A percentile compares a stretch with the other conserved stretches of the same genome.
Conservation (phyloP, 352 stramenopile species). For the Thraustochytrium aureum region DNA sequence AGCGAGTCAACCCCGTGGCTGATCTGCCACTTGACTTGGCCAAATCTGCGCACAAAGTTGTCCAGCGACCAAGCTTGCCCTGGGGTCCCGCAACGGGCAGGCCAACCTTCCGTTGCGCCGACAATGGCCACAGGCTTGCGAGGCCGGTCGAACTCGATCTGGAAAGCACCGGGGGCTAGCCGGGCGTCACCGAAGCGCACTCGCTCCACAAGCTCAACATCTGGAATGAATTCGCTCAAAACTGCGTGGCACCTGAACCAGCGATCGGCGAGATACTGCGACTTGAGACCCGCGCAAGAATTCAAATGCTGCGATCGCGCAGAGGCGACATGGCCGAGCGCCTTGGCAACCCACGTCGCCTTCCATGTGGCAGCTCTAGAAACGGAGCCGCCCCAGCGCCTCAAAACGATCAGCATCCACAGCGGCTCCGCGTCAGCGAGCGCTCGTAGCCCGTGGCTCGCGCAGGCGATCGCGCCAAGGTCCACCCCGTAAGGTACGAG, state of each 20-base stretch:
- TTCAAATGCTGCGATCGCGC: too few relatives aligned
- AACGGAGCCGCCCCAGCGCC: too few relatives aligned
- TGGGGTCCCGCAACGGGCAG: background rate
- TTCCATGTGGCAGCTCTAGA: too few relatives aligned
- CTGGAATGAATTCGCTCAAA: constrained; percentile 2
- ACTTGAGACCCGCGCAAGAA: too few relatives aligned
- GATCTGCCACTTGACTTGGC: constrained; percentile 8
- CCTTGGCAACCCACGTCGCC: too few relatives aligned
- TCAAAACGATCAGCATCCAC: too few relatives aligned
- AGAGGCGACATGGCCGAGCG: too few relatives aligned
- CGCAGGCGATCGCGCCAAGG: too few relatives aligned
- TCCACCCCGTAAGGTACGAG: too few relatives aligned
- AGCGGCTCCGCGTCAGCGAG: too few relatives aligned
- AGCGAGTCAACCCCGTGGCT: constrained; percentile 8
- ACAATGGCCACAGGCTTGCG: constrained; percentile 42
- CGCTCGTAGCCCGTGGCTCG: too few relatives aligned
- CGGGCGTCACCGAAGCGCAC: background rate
- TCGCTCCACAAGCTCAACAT: constrained; percentile 5
- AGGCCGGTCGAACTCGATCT: constrained; percentile 30
- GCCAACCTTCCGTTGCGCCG: constrained; percentile 25
- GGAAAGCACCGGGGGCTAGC: background rate
- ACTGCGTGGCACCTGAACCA: constrained; percentile 4
- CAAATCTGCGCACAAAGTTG: background rate
- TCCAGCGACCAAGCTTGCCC: background rate
- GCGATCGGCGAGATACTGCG: background rate